A percentile compares a stretch with the other conserved stretches of the same genome.
These are phyloP conservation scores for Trichosporon coremiiforme DNA, from an alignment of 1,284 basidiomycete species.

Conservation along the genomic window DNA sequence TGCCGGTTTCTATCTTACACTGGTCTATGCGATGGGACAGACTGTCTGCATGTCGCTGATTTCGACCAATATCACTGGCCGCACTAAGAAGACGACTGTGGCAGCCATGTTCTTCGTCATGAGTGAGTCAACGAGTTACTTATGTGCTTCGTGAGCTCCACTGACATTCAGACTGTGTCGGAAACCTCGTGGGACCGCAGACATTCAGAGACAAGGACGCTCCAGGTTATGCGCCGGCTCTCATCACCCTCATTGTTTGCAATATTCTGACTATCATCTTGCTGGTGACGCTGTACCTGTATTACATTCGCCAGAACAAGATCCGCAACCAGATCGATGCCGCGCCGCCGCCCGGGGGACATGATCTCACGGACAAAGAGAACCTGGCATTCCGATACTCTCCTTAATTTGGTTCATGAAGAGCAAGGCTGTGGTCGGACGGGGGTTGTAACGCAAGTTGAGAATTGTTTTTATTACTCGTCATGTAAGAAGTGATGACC, in stretches of 20 bases:
- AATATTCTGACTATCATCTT: constrained; percentile 4
- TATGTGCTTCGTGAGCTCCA: no score
- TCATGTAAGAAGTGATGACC: no score
- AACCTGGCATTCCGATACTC: constrained; percentile 15
- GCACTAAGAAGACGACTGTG: constrained; percentile 35
- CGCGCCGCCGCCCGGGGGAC: neutral
- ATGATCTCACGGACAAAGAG: constrained; percentile 15
- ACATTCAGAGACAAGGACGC: constrained; percentile 11
- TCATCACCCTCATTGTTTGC: constrained; percentile 16
- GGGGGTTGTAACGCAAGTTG: neutral
- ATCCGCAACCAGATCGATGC: neutral
- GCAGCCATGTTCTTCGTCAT: constrained; percentile 30
- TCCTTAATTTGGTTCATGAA: neutral
- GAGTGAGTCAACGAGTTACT: neutral
- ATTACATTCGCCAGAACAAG: constrained; percentile 3
- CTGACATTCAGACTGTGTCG: constrained; percentile 2
- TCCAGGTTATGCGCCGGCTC: constrained; percentile 8
- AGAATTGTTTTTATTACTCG: neutral
- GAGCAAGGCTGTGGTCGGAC: neutral
- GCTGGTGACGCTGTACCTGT: neutral
- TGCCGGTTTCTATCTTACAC: constrained; percentile 23
- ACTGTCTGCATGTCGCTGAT: constrained; percentile 18
- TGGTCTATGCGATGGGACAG: constrained; percentile 15
- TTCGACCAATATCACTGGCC: constrained; percentile 31
- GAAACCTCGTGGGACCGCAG: neutral